Percentiles rank a stretch among this genome's conserved stretches.
phyloP scores from a whole-genome alignment of 345 rosid genomes.

The Gossypium thurberi region DNA sequence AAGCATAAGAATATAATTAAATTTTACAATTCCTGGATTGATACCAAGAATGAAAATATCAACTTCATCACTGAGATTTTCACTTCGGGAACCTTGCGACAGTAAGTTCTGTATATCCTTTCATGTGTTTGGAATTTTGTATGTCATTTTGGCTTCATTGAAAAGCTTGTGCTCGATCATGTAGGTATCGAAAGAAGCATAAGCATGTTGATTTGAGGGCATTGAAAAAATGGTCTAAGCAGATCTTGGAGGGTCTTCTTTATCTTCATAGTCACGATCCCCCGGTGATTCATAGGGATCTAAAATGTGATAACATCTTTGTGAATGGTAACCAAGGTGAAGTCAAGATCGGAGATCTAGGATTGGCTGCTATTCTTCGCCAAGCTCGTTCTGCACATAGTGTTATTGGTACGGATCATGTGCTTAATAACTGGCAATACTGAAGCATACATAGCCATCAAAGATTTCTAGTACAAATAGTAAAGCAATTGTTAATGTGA shows the following conservation, averaged over 20 bases:
- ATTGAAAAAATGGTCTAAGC: slow-evolving; percentile 87
- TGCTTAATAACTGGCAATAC: background rate
- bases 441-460: background rate
- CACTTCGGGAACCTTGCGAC: slow-evolving; percentile 88
- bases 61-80: slow-evolving; percentile 92
- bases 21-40: slow-evolving; percentile 81
- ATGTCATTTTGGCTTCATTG: background rate
- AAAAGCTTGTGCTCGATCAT: slow-evolving; percentile 10
- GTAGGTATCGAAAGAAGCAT: slow-evolving; percentile 87
- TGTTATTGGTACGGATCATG: slow-evolving; percentile 53
- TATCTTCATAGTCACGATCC: slow-evolving; percentile 91
- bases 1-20: slow-evolving; percentile 89
- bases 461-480: background rate
- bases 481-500: slow-evolving; percentile 1
- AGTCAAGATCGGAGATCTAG: slow-evolving; percentile 94
- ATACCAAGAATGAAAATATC: slow-evolving; percentile 63
- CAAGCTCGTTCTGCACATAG: slow-evolving; percentile 81
- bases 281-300: slow-evolving; percentile 92
- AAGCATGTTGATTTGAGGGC: slow-evolving; percentile 82
- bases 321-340: slow-evolving; percentile 96
- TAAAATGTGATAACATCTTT: slow-evolving; percentile 92
- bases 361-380: slow-evolving; percentile 67
- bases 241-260: slow-evolving; percentile 73
- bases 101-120: slow-evolving; percentile 37
- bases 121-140: background rate